Evolutionary conservation across 805 yeast species (phyloP), one percentile per base, ranked within the genome.

Genomic region (Kodamaea nitidulidarum): DNA sequence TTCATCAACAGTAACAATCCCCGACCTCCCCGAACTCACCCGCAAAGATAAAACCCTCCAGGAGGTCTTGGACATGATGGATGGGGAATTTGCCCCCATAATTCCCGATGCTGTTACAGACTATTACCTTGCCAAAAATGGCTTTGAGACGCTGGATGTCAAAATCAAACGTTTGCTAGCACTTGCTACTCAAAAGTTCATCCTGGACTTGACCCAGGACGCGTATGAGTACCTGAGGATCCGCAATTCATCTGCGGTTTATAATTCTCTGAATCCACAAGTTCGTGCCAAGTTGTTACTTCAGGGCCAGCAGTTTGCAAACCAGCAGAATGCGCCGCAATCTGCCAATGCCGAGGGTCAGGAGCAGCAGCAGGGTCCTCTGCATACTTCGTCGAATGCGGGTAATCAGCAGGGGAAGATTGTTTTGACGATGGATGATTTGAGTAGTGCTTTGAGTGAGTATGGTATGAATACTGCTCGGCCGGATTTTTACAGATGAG

Each of bases 21-120:
- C 77, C 26, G 81, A 73, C 29, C 58, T 81, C 5, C 87, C 88
- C 0, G 87, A 80, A 40, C 67, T 83, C 36, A 75, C 88, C 1
- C 71, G 88, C 48, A 83, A 84, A 50, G 95, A 88, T 54, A 85
- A 84, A 52, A 81, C 93, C 0, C 65, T 93, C 38, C 78, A 82
- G 50, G 98, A 93, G 50, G 81, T 93, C 25, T 68, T 93, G 20
- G 84, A 82, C 24, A 70, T 88, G 71, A 83, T 93, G 91, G 95
- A 88, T 48, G 70, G 64, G 2, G 96, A 88, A 43, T 88, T 82
- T 57, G 87, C 96, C 3, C 98, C 98, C 2, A 40, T 36, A 7
- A 93, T 93, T 29, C 98, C 98, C 0, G 98, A 93, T 57, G 90
- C 95, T 0, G 97, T 93, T 8, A 85, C 96, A 0, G 97, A 91